phyloP scores from a whole-genome alignment of 2,329 filamentous ascomycete genomes.

The Keithomyces neogunnii region DNA sequence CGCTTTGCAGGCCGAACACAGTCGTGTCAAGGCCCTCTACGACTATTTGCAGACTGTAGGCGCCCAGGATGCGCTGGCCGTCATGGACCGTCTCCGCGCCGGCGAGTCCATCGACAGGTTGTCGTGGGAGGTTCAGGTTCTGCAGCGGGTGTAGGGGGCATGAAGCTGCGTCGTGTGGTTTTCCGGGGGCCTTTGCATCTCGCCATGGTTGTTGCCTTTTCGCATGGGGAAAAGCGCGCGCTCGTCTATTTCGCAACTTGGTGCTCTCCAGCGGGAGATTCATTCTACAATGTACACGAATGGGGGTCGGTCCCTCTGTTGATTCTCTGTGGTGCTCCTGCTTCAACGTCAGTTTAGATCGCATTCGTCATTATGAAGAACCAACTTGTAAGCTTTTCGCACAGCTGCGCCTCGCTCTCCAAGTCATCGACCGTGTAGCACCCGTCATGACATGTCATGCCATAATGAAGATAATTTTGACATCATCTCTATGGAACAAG shows the following conservation, averaged over 20 bases:
- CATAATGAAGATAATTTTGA: too few species aligned
- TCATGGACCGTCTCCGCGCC: background rate
- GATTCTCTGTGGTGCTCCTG: too few species aligned
- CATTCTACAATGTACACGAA: too few species aligned
- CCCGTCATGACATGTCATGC: slow-evolving; percentile 19
- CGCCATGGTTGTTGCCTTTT: too few species aligned
- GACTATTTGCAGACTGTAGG: background rate
- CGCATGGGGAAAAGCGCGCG: too few species aligned
- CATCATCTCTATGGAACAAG: too few species aligned
- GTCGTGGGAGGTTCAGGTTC: background rate
- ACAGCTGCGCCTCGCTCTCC: slow-evolving; percentile 15
- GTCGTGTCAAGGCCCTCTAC: background rate
- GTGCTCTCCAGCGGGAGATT: too few species aligned
- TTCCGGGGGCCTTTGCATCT: background rate
- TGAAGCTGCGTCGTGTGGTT: background rate
- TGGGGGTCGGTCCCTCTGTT: too few species aligned
- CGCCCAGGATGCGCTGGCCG: background rate
- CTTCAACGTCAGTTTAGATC: too few species aligned
- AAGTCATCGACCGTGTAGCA: slow-evolving; percentile 19
- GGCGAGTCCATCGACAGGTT: background rate
- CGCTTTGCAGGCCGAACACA: background rate
- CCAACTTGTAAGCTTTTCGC: slow-evolving; percentile 15
- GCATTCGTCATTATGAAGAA: slow-evolving; percentile 12
- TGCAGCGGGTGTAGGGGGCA: slow-evolving; percentile 1
- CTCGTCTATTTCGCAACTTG: too few species aligned